Evolutionary conservation across 2,329 filamentous ascomycete genomes (phyloP).

Genomic region (Alternaria atra): DNA sequence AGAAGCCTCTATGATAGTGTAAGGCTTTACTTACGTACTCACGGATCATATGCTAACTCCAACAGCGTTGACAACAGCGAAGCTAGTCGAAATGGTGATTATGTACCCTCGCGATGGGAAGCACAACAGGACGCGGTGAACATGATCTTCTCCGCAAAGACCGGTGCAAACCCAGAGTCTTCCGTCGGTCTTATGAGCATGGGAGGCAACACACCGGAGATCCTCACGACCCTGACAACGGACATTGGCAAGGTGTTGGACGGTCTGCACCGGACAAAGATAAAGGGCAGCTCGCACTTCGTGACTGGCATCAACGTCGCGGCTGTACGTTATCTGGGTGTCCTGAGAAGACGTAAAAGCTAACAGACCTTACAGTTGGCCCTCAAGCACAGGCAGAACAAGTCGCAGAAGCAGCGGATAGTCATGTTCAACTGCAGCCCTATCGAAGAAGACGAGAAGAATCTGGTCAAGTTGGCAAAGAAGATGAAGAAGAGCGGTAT

Average conservation of each 20-base stretch:
- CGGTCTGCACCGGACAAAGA: slow-evolving; percentile 82
- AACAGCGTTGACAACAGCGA: slow-evolving; percentile 94
- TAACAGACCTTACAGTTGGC: slow-evolving; percentile 71
- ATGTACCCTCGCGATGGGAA: slow-evolving; percentile 90
- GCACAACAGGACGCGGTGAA: slow-evolving; percentile 95
- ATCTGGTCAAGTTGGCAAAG: slow-evolving; percentile 87
- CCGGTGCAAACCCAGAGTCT: slow-evolving; percentile 93
- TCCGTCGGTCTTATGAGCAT: slow-evolving; percentile 99
- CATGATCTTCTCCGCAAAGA: slow-evolving; percentile 95
- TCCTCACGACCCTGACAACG: slow-evolving; percentile 93
- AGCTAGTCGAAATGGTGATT: slow-evolving; percentile 96
- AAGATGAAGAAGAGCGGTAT: slow-evolving; percentile 99
- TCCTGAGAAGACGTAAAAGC: slow-evolving; percentile 73
- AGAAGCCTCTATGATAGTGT: slow-evolving; percentile 98
- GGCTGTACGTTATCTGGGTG: slow-evolving; percentile 73
- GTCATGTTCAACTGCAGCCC: slow-evolving; percentile 96
- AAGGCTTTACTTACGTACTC: slow-evolving; percentile 34
- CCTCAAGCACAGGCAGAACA: slow-evolving; percentile 97
- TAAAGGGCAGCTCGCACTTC: slow-evolving; percentile 86
- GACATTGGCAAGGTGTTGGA: slow-evolving; percentile 96
- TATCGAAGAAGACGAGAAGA: slow-evolving; percentile 87
- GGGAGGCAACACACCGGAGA: slow-evolving; percentile 96
- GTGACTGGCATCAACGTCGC: slow-evolving; percentile 96
- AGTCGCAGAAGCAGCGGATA: slow-evolving; percentile 94
- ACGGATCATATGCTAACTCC: slow-evolving; percentile 28